Evolutionary conservation across 2,329 filamentous ascomycete species (phyloP), one percentile per base, ranked within the genome.

Genomic region (Fusarium brevicatenulatum): DNA sequence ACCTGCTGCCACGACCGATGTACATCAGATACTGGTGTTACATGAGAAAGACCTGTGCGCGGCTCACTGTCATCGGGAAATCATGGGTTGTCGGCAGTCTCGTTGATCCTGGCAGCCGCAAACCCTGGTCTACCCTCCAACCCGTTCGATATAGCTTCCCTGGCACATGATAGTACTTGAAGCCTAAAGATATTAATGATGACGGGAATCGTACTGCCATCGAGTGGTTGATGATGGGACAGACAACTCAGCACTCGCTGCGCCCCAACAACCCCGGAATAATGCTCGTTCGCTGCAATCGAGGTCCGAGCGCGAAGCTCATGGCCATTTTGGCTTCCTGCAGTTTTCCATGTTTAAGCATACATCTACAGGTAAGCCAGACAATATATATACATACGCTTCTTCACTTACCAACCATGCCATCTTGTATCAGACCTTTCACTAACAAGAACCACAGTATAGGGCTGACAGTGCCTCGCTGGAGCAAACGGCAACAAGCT

Each of bases 81-180:
- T 75, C 65, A 63, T 77, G 72, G 75, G 69, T 60, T 70, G 54
- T 63, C 58, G 58, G 62, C 55, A 65, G 70, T 60, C 61, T 52
- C 53, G 40, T 44, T 62, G 44, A 68, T 53, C 75, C 76, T 75
- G 62, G 58, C 70, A 68, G 64, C 62, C 55, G 44, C 54, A 43
- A 58, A 56, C 62, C 75, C 75, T 60, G 72, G 70, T 72, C 68
- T 76, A 47, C 59, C 70, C 67, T 68, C 70, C 67, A 47, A 66
- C 71, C 60, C 58, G 37, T 66, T 39, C 55, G 58, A 63, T 64
- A 59, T 65, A 71, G 54, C 46, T 60, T 65, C 54, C 63, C 68
- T 69, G 64, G 67, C 58, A 59, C 56, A 70, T 63, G 34, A 68
- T 34, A 49, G 52, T 19, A 40, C 52, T 60, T 25, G 21, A 56